phyloP scores from a whole-genome alignment of 176 grass and related monocot species.

The Echinochloa phyllopogon region DNA sequence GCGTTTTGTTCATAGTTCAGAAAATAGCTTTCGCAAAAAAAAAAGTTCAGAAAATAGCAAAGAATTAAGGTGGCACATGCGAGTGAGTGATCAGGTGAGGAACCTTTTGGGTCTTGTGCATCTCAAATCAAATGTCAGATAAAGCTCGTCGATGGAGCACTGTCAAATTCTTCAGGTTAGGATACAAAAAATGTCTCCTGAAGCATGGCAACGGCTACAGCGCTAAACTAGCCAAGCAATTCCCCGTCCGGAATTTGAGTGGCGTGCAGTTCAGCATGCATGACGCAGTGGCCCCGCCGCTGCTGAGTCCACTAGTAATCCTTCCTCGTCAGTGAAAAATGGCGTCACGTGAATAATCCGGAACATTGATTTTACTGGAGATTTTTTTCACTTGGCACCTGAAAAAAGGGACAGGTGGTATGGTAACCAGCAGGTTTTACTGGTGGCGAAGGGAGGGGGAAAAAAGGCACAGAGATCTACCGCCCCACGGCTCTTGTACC shows the following conservation, averaged over 20 bases:
- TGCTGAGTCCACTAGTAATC: background rate
- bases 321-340: background rate
- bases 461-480: background rate
- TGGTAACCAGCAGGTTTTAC: background rate
- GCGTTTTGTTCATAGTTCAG: background rate
- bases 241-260: background rate
- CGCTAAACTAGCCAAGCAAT: background rate
- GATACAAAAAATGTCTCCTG: background rate
- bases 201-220: background rate
- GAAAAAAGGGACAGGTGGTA: background rate
- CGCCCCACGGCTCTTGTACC: background rate
- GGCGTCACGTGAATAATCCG: background rate
- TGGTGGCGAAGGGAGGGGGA: background rate
- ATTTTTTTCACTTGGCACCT: slow-evolving; percentile 12
- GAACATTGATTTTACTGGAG: background rate
- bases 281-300: background rate
- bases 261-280: too few species aligned
- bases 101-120: background rate
- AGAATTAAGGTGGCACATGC: background rate
- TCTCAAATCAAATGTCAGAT: background rate
- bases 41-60: background rate
- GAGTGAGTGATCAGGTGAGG: background rate
- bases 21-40: background rate
- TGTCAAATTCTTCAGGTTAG: background rate
- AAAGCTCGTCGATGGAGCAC: too few species aligned